Evolutionary conservation across 2,329 filamentous ascomycete species (phyloP).

Genomic region (Scedosporium aurantiacum): DNA sequence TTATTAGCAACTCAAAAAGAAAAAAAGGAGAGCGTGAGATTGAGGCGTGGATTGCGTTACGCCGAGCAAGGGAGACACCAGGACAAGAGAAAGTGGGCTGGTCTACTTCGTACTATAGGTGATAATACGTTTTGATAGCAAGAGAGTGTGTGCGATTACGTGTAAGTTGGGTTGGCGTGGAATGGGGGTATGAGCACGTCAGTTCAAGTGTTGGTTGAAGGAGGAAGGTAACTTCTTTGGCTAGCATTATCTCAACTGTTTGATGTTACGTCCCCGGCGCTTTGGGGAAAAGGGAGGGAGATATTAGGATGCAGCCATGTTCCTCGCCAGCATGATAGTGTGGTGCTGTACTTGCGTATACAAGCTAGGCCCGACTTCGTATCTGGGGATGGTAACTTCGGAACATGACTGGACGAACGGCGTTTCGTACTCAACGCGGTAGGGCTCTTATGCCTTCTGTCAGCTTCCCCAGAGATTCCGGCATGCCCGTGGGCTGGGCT

Average conservation of each 20-base stretch:
- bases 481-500: neutral
- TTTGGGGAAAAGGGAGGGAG: neutral
- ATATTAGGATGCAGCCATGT: neutral
- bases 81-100: neutral
- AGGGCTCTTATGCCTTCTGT: neutral
- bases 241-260: neutral
- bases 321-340: neutral
- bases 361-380: neutral
- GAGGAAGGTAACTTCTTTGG: neutral
- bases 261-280: neutral
- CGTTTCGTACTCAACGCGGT: neutral
- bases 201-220: neutral
- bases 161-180: neutral
- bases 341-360: neutral
- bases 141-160: neutral
- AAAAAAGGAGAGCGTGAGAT: neutral
- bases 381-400: neutral
- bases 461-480: neutral
- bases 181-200: slow-evolving; percentile 4
- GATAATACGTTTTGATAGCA: neutral
- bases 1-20: neutral
- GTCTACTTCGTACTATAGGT: neutral
- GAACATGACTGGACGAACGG: neutral
- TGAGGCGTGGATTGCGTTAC: neutral
- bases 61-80: neutral